phyloP scores from a whole-genome alignment of 768 basidiomycete species.

The Lyophyllum decastes region DNA sequence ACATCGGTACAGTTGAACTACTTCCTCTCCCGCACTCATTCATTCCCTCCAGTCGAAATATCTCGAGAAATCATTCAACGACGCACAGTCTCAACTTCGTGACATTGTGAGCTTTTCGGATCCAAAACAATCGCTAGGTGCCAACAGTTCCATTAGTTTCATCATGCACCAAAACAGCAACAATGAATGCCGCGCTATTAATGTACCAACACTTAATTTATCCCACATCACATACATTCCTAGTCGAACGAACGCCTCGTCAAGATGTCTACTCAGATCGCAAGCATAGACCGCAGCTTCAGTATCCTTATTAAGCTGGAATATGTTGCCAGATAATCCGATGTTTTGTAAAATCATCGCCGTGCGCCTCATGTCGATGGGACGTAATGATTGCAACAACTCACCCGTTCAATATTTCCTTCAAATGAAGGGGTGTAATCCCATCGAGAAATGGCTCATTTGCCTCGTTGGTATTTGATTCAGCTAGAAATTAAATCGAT shows the following conservation, averaged over 20 bases:
- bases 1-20: neutral
- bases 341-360: slow-evolving; percentile 6
- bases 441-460: no score
- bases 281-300: neutral
- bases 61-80: slow-evolving; percentile 91
- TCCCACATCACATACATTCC: neutral
- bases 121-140: neutral
- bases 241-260: neutral
- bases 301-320: no score
- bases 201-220: slow-evolving; percentile 1
- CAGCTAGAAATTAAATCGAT: no score
- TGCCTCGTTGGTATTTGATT: no score
- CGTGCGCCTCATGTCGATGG: neutral
- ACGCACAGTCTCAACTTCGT: slow-evolving; percentile 83
- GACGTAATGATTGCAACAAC: neutral
- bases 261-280: neutral
- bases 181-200: slow-evolving; percentile 9
- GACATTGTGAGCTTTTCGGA: slow-evolving; percentile 64
- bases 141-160: slow-evolving; percentile 42
- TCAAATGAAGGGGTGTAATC: no score
- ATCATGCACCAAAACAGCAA: slow-evolving; percentile 49
- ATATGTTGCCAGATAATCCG: neutral
- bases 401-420: neutral
- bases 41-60: slow-evolving; percentile 67
- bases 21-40: neutral